Conservation (phyloP, 805 yeast species). For the Yarrowia porcina region DNA sequence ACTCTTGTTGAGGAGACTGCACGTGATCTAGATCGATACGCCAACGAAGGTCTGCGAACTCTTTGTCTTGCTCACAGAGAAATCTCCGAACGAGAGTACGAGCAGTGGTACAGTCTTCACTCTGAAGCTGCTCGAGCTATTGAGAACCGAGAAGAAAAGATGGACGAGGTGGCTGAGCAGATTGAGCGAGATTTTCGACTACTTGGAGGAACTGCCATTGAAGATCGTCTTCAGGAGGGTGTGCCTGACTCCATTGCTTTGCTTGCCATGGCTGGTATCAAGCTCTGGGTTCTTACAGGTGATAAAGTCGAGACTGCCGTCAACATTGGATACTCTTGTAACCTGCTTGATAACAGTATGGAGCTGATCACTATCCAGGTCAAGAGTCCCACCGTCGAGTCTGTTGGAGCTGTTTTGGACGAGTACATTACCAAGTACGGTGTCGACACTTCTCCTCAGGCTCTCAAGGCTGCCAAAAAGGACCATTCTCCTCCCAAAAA, state of each 20-base stretch:
- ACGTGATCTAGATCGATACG: constrained; percentile 66
- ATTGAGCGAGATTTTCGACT: constrained; percentile 58
- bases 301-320: constrained; percentile 84
- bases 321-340: constrained; percentile 80
- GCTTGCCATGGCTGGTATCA: constrained; percentile 70
- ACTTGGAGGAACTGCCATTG: constrained; percentile 84
- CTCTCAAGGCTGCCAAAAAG: constrained; percentile 48
- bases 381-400: constrained; percentile 32
- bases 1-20: constrained; percentile 59
- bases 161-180: constrained; percentile 59
- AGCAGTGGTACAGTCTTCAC: constrained; percentile 56
- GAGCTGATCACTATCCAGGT: constrained; percentile 55
- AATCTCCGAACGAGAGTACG: constrained; percentile 46
- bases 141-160: constrained; percentile 56
- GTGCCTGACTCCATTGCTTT: constrained; percentile 75
- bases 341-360: constrained; percentile 68
- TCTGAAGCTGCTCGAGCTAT: constrained; percentile 57
- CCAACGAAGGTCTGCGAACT: constrained; percentile 77
- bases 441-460: constrained; percentile 44
- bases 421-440: constrained; percentile 52
- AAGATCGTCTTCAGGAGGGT: constrained; percentile 74
- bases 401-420: constrained; percentile 40
- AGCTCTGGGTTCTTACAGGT: constrained; percentile 82
- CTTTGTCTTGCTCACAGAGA: constrained; percentile 67
- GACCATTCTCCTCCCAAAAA: constrained; percentile 66